Conservation (phyloP, 179 eudicot species). For the Dionaea muscipula region DNA sequence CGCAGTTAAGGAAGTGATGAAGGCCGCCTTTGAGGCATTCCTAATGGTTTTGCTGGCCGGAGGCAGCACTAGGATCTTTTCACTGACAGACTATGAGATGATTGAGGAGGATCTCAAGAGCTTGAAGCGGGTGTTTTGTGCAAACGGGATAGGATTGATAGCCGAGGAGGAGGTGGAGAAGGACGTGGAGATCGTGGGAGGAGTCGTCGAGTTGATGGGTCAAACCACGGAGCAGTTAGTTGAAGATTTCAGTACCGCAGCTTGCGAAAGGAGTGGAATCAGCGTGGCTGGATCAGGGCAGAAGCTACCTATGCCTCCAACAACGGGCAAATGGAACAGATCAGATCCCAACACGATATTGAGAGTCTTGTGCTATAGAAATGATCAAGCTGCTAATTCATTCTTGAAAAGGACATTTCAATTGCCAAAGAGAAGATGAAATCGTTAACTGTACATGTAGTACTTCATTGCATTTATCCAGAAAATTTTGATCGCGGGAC, state of each 20-base stretch:
- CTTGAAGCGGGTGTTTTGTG: slow-evolving; percentile 52
- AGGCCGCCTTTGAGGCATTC: slow-evolving; percentile 71
- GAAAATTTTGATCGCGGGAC: too few relatives aligned
- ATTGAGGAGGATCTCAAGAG: slow-evolving; percentile 60
- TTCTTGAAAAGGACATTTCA: slow-evolving; percentile 82
- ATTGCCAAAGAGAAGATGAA: slow-evolving; percentile 62
- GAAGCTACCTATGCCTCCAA: slow-evolving; percentile 82
- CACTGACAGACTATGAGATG: slow-evolving; percentile 42
- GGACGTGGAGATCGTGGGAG: slow-evolving; percentile 70
- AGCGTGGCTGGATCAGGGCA: slow-evolving; percentile 42
- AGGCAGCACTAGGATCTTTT: slow-evolving; percentile 49
- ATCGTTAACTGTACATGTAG: neutral
- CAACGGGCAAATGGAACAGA: slow-evolving; percentile 71
- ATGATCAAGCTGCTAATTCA: slow-evolving; percentile 47
- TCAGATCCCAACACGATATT: slow-evolving; percentile 79
- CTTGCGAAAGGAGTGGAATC: slow-evolving; percentile 57
- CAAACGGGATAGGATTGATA: slow-evolving; percentile 47
- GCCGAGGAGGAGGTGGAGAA: slow-evolving; percentile 56
- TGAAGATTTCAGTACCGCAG: slow-evolving; percentile 58
- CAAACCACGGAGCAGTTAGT: slow-evolving; percentile 63
- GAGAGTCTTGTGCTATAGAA: slow-evolving; percentile 69
- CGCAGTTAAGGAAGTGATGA: slow-evolving; percentile 77
- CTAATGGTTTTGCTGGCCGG: slow-evolving; percentile 85
- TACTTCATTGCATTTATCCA: too few relatives aligned
- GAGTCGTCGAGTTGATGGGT: slow-evolving; percentile 71